phyloP scores from a whole-genome alignment of 2,329 filamentous ascomycete genomes.

The Neonectria neomacrospora region DNA sequence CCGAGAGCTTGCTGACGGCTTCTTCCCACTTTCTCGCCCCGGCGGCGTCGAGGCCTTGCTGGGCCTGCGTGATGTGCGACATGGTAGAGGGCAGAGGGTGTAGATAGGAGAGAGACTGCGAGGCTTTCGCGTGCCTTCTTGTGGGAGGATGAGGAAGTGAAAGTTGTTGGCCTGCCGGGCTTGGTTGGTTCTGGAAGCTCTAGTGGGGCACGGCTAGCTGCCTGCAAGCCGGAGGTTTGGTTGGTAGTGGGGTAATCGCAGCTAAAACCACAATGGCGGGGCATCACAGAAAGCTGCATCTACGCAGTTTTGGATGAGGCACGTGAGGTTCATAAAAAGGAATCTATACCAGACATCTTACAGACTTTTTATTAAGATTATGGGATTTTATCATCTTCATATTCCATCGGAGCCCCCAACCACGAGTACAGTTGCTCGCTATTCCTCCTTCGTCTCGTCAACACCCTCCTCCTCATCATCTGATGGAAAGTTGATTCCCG shows the following conservation, averaged over 20 bases:
- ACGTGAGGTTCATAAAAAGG: no score
- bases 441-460: constrained; percentile 8
- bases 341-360: background rate
- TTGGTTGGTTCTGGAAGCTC: constrained; percentile 49
- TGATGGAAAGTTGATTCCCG: constrained; percentile 28
- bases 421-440: background rate
- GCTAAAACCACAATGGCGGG: background rate
- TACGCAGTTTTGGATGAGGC: no score
- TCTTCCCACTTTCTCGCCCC: constrained; percentile 70
- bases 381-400: background rate
- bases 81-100: constrained; percentile 49
- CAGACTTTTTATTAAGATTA: background rate
- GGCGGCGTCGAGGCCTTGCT: constrained; percentile 73
- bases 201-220: constrained; percentile 39
- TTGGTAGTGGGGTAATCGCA: constrained; percentile 6
- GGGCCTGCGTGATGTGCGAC: constrained; percentile 62
- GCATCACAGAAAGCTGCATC: background rate
- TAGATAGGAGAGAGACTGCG: no score
- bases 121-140: background rate
- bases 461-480: constrained; percentile 16
- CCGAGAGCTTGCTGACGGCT: constrained; percentile 75
- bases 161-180: background rate
- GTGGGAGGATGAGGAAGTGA: background rate
- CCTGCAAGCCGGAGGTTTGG: background rate
- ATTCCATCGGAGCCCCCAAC: background rate